phyloP scores from a whole-genome alignment of 345 rosid species.

The Eucalyptus curtisii region DNA sequence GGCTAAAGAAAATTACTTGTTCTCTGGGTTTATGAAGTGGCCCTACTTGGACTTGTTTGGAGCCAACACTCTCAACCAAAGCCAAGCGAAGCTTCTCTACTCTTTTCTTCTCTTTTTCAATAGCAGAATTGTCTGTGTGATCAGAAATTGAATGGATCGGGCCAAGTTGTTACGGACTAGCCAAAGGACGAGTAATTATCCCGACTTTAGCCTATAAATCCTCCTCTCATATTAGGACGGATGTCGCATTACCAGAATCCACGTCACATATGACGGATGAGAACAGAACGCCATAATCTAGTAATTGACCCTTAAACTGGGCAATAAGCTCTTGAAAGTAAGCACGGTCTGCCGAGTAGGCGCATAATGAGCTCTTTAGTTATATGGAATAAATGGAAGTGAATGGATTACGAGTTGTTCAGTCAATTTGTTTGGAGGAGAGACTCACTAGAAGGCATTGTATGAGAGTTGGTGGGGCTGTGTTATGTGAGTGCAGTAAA shows the following conservation, averaged over 20 bases:
- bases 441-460: background rate
- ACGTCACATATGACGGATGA: background rate
- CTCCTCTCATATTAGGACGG: background rate
- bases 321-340: background rate
- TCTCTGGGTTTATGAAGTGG: background rate
- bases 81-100: background rate
- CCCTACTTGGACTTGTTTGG: background rate
- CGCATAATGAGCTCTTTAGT: background rate
- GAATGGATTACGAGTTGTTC: background rate
- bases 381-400: background rate
- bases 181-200: background rate
- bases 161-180: background rate
- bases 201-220: background rate
- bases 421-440: background rate
- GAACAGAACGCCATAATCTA: background rate
- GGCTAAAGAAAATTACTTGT: background rate
- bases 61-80: background rate
- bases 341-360: background rate
- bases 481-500: background rate
- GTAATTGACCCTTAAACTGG: background rate
- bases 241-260: background rate
- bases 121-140: background rate
- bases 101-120: background rate
- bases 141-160: background rate
- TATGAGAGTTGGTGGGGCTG: too few relatives aligned